Evolutionary conservation across 768 basidiomycete species (phyloP).

Genomic region (Calocera cornea): DNA sequence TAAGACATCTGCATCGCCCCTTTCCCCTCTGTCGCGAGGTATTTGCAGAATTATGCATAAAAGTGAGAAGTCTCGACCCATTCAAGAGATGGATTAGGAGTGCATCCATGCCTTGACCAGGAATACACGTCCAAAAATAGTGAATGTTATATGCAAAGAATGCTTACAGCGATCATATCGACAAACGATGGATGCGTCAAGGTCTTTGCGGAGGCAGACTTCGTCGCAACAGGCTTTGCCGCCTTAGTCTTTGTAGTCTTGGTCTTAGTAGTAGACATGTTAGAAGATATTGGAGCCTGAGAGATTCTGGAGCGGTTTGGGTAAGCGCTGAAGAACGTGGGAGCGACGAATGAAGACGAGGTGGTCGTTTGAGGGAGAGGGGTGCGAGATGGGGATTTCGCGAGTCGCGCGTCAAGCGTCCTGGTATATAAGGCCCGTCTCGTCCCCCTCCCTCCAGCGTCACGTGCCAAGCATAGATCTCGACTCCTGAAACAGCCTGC

Average conservation of each 20-base stretch:
- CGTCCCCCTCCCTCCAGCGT: neutral
- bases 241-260: neutral
- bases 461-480: slow-evolving; percentile 2
- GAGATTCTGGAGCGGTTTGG: slow-evolving; percentile 1
- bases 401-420: slow-evolving; percentile 3
- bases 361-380: slow-evolving; percentile 4
- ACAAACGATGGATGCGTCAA: neutral
- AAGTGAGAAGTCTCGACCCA: neutral
- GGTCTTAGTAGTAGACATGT: neutral
- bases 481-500: neutral
- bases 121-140: neutral
- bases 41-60: neutral
- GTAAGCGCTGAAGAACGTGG: neutral
- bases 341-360: neutral
- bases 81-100: neutral
- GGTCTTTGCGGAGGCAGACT: slow-evolving; percentile 3
- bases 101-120: neutral
- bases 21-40: neutral
- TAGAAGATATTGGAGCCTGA: neutral
- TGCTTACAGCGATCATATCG: slow-evolving; percentile 5
- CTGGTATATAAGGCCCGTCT: slow-evolving; percentile 4
- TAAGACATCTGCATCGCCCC: slow-evolving; percentile 3
- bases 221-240: neutral
- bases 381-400: neutral
- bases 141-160: neutral